Evolutionary conservation across 805 yeast genomes (phyloP).

Genomic region (Myxozyma mucilagina): DNA sequence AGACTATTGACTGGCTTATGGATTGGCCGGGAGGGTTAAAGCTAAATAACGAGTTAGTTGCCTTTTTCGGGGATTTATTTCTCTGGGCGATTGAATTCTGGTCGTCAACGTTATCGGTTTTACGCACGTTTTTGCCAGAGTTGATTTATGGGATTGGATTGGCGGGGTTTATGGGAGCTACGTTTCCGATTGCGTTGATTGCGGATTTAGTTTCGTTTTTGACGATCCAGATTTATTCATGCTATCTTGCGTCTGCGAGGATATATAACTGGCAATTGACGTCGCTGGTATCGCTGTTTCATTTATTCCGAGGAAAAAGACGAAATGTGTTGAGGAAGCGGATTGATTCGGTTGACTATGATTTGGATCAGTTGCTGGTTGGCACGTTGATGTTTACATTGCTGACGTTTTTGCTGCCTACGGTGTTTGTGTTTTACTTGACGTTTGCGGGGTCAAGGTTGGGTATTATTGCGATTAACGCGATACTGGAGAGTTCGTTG

Average conservation of each 20-base stretch:
- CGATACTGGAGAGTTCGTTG: conserved; percentile 58
- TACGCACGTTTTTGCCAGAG: conserved; percentile 39
- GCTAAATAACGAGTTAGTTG: conserved; percentile 80
- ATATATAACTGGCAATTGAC: conserved; percentile 74
- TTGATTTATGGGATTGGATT: conserved; percentile 43
- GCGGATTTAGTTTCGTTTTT: conserved; percentile 65
- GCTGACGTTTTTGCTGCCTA: conserved; percentile 75
- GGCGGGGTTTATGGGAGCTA: conserved; percentile 58
- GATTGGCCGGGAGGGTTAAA: conserved; percentile 93
- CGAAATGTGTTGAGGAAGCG: conserved; percentile 80
- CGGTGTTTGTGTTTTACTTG: conserved; percentile 79
- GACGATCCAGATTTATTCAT: conserved; percentile 71
- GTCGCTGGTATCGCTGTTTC: conserved; percentile 69
- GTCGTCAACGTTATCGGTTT: conserved; percentile 38
- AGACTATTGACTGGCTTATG: conserved; percentile 70
- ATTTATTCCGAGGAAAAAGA: conserved; percentile 86
- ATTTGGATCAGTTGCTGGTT: conserved; percentile 78
- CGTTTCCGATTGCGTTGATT: conserved; percentile 65
- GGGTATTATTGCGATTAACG: conserved; percentile 49
- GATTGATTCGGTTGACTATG: conserved; percentile 81
- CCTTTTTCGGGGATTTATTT: conserved; percentile 81
- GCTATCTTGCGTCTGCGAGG: conserved; percentile 76
- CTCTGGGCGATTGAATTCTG: conserved; percentile 82
- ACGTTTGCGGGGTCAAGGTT: conserved; percentile 66
- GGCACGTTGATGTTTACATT: conserved; percentile 89